Base-by-base conservation (phyloP, 106 monocot species). In the Dendrobium nobile region DNA sequence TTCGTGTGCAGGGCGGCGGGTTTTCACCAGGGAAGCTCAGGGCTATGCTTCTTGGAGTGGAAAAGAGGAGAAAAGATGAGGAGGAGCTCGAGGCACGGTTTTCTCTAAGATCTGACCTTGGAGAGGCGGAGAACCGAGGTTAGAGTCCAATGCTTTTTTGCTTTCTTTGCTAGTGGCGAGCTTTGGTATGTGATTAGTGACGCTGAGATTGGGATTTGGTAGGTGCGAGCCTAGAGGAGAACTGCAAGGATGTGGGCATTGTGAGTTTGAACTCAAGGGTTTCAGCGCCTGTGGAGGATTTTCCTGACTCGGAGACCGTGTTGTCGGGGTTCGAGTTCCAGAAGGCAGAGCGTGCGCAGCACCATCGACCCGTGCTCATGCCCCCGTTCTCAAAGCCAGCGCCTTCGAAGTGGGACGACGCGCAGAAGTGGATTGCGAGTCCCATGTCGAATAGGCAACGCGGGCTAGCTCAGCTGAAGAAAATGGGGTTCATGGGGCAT, bases 321-420 rank as follows among this genome's bases (percentile, higher is more conserved):
- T 82, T 87, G n/a, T 84, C 85, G 6, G 79, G 75, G 13, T 93
- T 96, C 55, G 96, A 96, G 88, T 96, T 96, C 85, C 96, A 91
- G 59, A 88, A 82, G 73, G 79, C 85, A 43, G 89, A 90, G 47
- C 79, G 85, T 19, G 81, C 75, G 28, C 77, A 81, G 4, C 91
- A 82, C 22, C 68, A 79, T 58, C 78, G 70, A 0, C 77, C 89
- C 7, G 77, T 78, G 22, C 54, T 87, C 6, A 74, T 90, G 85
- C 83, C 86, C 37, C 92, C 92, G 8, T 94, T 92, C 79, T 89
- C 90, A 15, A 90, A 90, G 80, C 88, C 93, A 5, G 82, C 92
- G 11, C 95, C 93, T 24, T 96, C 96, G 0, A 96, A 96, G 72
- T 96, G 96, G 96, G 96, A 96, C 72, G 91, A 96, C 41, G 96